phyloP scores from a whole-genome alignment of 2,329 filamentous ascomycete genomes.

The Colletotrichum filicis region DNA sequence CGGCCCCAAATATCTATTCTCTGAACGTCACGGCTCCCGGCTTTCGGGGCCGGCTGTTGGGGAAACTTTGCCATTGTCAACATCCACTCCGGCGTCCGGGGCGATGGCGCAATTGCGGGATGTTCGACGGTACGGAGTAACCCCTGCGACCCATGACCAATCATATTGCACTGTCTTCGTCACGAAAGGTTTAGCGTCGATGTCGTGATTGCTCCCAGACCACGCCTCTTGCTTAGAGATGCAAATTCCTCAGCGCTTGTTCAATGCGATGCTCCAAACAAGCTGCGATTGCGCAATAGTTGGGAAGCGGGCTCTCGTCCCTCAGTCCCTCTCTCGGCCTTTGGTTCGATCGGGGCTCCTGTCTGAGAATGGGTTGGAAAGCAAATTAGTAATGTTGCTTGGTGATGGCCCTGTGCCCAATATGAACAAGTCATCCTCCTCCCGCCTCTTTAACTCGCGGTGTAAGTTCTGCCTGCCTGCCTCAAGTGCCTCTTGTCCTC shows the following conservation, averaged over 20 bases:
- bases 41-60: constrained; percentile 26
- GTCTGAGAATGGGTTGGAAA: constrained; percentile 8
- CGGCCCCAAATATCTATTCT: constrained; percentile 20
- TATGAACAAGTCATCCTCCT: constrained; percentile 14
- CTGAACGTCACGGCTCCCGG: constrained; percentile 20
- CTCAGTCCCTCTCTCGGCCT: constrained; percentile 14
- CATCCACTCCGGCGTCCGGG: constrained; percentile 33
- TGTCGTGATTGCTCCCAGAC: constrained; percentile 60
- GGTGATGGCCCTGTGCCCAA: constrained; percentile 32
- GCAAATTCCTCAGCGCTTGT: constrained; percentile 32
- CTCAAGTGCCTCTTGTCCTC: constrained; percentile 12
- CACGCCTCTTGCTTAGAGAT: constrained; percentile 27
- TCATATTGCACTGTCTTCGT: constrained; percentile 46
- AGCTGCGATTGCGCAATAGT: constrained; percentile 50
- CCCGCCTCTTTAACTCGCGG: constrained; percentile 27
- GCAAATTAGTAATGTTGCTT: constrained; percentile 37
- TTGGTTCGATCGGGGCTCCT: constrained; percentile 26
- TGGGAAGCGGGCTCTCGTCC: constrained; percentile 17
- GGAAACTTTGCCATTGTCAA: not conserved
- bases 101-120: constrained; percentile 36
- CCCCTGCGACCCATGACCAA: constrained; percentile 44
- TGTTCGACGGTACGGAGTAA: constrained; percentile 33
- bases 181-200: constrained; percentile 63
- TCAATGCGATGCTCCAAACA: constrained; percentile 27
- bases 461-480: constrained; percentile 30